Conservation (phyloP, 257 asterid species). For the Misopates orontium region DNA sequence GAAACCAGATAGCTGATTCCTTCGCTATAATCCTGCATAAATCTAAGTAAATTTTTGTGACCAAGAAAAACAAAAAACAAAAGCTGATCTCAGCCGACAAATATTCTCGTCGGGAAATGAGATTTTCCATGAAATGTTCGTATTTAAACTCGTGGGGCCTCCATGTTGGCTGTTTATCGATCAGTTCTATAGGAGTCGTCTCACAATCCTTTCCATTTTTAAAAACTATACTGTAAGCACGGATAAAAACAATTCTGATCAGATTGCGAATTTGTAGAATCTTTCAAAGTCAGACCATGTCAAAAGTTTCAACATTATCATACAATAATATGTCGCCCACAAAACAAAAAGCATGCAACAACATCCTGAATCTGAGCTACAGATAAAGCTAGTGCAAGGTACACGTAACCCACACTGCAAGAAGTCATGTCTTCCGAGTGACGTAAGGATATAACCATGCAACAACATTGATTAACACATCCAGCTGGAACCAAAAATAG, state of each 20-base stretch:
- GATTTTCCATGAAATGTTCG: not conserved
- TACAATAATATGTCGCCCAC: not conserved
- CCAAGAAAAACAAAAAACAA: not conserved
- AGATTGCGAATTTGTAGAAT: not conserved
- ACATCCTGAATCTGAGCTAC: not conserved
- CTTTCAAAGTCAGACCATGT: not conserved
- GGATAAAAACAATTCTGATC: not conserved
- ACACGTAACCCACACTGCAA: not conserved
- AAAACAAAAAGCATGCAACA: not conserved
- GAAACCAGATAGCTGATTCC: not conserved
- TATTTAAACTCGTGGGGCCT: not conserved
- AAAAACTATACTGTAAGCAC: not conserved
- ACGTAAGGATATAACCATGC: slow-evolving; percentile 9
- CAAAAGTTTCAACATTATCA: not conserved
- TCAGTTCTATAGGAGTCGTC: not conserved
- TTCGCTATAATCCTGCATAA: not conserved
- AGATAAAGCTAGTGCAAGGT: not conserved
- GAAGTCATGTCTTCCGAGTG: not conserved
- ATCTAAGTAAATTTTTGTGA: slow-evolving; percentile 8
- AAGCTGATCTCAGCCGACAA: not conserved
- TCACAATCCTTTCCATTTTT: not conserved
- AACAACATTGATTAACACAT: not conserved
- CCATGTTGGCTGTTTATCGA: not conserved
- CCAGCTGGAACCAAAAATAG: slow-evolving; percentile 10
- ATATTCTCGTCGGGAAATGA: slow-evolving; percentile 11